phyloP scores from a whole-genome alignment of 2,329 filamentous ascomycete genomes.

The Penicillium griseofulvum region DNA sequence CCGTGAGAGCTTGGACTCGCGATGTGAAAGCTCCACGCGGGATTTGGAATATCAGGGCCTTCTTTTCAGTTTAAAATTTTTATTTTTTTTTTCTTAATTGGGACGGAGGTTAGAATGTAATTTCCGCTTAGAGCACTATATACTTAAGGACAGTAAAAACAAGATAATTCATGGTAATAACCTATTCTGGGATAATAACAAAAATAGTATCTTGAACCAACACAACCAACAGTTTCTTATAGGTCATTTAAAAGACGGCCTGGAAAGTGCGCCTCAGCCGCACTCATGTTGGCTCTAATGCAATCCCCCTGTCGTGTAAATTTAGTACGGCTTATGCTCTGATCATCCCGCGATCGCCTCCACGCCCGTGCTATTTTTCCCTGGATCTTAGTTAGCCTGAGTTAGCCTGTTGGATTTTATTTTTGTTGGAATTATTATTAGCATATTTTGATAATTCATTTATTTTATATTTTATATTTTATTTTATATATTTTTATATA shows the following conservation, averaged over 20 bases:
- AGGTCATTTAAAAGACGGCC: not conserved
- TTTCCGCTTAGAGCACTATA: not conserved
- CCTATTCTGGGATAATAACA: not conserved
- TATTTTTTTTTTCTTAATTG: not conserved
- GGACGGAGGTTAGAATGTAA: not conserved
- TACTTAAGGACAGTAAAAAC: not conserved
- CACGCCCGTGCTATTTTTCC: constrained; percentile 21
- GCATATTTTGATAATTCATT: constrained; percentile 4
- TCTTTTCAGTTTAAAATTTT: not conserved
- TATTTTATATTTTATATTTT: not conserved
- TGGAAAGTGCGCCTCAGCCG: constrained; percentile 14
- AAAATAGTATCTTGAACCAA: not conserved
- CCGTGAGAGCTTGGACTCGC: constrained; percentile 19
- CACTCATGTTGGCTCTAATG: constrained; percentile 5
- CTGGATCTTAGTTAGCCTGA: constrained; percentile 17
- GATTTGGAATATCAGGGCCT: constrained; percentile 10
- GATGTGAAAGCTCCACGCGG: constrained; percentile 6
- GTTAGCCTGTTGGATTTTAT: constrained; percentile 15
- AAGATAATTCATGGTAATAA: not conserved
- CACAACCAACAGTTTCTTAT: not conserved
- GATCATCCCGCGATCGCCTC: constrained; percentile 24
- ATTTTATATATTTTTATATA: constrained; percentile 5
- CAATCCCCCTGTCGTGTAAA: constrained; percentile 14
- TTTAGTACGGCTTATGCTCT: constrained; percentile 23
- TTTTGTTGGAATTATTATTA: constrained; percentile 6